These are phyloP conservation scores for Jackrogersella multiformis DNA, from an alignment of 495 filamentous ascomycete genomes.

Conservation along the genomic window DNA sequence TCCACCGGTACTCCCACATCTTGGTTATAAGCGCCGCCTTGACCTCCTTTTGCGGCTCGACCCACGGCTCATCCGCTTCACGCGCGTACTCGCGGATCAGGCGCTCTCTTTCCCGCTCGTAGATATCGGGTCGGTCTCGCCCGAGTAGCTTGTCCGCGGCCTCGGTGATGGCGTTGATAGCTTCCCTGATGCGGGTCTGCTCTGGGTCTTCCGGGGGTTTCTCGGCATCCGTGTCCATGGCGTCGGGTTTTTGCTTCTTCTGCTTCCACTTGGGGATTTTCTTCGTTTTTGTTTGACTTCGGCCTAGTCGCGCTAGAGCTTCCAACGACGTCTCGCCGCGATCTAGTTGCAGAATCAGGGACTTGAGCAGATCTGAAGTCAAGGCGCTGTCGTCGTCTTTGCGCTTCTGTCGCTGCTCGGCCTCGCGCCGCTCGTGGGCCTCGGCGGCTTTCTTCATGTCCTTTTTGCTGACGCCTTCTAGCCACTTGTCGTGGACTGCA, in stretches of 20 bases:
- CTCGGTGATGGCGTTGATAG: conserved; percentile 84
- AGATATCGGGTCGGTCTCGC: conserved; percentile 84
- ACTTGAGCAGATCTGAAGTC: conserved; percentile 75
- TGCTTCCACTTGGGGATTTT: conserved; percentile 69
- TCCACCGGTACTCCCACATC: conserved; percentile 94
- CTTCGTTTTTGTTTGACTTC: conserved; percentile 72
- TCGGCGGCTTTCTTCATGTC: conserved; percentile 89
- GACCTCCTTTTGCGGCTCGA: conserved; percentile 61
- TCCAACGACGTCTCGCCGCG: conserved; percentile 89
- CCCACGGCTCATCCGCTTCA: conserved; percentile 93
- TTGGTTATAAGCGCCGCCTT: conserved; percentile 44
- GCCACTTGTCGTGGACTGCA: conserved; percentile 89
- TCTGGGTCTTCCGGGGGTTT: conserved; percentile 70
- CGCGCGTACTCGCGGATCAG: conserved; percentile 81
- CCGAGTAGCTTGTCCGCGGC: conserved; percentile 86
- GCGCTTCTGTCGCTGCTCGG: conserved; percentile 72
- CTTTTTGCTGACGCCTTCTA: conserved; percentile 90
- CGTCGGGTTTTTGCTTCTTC: conserved; percentile 60
- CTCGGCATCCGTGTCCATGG: conserved; percentile 75
- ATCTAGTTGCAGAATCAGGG: conserved; percentile 77
- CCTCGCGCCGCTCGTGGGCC: conserved; percentile 86
- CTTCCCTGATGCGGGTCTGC: conserved; percentile 71
- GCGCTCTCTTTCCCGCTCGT: conserved; percentile 86
- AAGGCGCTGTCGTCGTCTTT: conserved; percentile 76
- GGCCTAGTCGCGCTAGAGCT: conserved; percentile 82